Evolutionary conservation across 2,329 filamentous ascomycete genomes (phyloP).

Genomic region (Esteya vermicola): DNA sequence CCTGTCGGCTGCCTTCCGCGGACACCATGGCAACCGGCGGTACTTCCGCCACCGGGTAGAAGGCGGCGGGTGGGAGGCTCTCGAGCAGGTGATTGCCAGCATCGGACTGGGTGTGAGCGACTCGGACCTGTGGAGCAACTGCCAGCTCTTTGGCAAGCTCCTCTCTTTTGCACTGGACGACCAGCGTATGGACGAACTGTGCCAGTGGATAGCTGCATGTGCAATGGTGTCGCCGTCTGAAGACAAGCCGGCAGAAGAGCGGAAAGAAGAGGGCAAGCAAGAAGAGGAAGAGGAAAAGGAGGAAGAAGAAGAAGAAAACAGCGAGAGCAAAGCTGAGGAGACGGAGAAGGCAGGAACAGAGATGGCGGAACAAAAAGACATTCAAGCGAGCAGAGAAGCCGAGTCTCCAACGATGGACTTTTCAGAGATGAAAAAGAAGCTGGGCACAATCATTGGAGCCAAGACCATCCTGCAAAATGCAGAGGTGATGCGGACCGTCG

Average conservation of each 20-base stretch:
- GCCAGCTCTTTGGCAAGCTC: slow-evolving; percentile 69
- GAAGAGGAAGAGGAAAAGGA: background rate
- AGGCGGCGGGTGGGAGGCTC: slow-evolving; percentile 61
- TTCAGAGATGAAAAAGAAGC: slow-evolving; percentile 19
- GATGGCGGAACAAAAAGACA: background rate
- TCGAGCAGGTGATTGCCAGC: slow-evolving; percentile 59
- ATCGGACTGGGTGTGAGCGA: slow-evolving; percentile 51
- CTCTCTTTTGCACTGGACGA: slow-evolving; percentile 71
- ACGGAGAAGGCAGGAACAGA: background rate
- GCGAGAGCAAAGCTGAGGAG: background rate
- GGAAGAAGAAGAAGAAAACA: background rate
- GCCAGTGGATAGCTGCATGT: slow-evolving; percentile 32
- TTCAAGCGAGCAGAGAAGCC: too few relatives aligned
- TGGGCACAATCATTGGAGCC: slow-evolving; percentile 34
- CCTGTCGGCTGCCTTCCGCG: slow-evolving; percentile 59
- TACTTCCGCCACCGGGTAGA: slow-evolving; percentile 71
- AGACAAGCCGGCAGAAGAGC: background rate
- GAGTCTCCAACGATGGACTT: background rate
- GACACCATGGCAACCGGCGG: slow-evolving; percentile 72
- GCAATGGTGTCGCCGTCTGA: background rate
- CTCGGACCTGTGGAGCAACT: slow-evolving; percentile 52
- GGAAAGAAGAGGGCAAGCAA: background rate
- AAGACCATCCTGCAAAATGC: slow-evolving; percentile 42
- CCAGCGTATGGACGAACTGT: slow-evolving; percentile 57
- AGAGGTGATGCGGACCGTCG: slow-evolving; percentile 47